Conservation (phyloP, 1,139 yeast species). For the Blastobotrys proliferans region DNA sequence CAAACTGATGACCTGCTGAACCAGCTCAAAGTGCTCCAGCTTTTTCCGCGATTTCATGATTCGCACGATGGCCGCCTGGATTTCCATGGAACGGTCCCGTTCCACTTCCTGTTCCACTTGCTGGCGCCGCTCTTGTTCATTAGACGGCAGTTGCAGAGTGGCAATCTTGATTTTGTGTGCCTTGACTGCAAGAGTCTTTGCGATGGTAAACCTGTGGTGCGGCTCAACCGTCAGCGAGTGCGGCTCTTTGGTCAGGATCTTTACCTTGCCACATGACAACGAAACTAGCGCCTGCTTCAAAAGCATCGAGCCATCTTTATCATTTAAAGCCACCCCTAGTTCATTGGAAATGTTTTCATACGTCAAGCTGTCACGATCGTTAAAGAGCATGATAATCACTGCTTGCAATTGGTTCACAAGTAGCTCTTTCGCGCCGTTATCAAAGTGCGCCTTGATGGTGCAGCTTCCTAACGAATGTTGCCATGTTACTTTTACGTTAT, state of each 20-base stretch:
- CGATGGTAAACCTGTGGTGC: slow-evolving; percentile 31
- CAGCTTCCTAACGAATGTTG: slow-evolving; percentile 32
- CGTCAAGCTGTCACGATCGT: slow-evolving; percentile 21
- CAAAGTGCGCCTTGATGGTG: slow-evolving; percentile 31
- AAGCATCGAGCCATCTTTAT: slow-evolving; percentile 14
- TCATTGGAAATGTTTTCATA: slow-evolving; percentile 24
- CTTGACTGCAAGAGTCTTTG: slow-evolving; percentile 31
- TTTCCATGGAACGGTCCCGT: slow-evolving; percentile 33
- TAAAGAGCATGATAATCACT: slow-evolving; percentile 31
- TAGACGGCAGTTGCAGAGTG: slow-evolving; percentile 25
- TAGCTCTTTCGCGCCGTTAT: slow-evolving; percentile 32
- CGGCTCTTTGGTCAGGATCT: slow-evolving; percentile 29
- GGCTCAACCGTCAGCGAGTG: slow-evolving; percentile 24
- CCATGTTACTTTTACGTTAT: slow-evolving; percentile 32
- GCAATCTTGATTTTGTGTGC: slow-evolving; percentile 31
- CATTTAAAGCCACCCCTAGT: slow-evolving; percentile 6
- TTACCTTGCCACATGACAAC: slow-evolving; percentile 29
- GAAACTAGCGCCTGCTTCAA: slow-evolving; percentile 30
- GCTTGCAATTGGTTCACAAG: slow-evolving; percentile 32
- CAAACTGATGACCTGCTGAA: slow-evolving; percentile 30
- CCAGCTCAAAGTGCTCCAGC: slow-evolving; percentile 36
- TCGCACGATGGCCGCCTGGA: slow-evolving; percentile 38
- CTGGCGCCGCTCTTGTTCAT: slow-evolving; percentile 12
- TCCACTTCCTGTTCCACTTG: slow-evolving; percentile 23
- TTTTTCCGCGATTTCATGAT: slow-evolving; percentile 33